These are phyloP conservation scores for Melanopsichium pennsylvanicum DNA, from an alignment of 1,284 basidiomycete species.

Conservation along the genomic window DNA sequence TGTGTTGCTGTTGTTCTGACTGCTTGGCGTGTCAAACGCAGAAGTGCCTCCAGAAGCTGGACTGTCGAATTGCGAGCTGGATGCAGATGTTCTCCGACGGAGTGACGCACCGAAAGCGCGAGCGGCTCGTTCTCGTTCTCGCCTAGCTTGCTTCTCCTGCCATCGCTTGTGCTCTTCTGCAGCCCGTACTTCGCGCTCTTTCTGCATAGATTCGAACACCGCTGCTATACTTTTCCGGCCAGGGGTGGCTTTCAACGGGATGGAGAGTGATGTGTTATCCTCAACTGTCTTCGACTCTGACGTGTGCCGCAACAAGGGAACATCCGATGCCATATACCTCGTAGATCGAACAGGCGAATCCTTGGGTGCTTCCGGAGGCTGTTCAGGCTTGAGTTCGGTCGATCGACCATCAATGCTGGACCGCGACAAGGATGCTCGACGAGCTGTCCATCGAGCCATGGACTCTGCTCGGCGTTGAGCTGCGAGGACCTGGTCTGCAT, in stretches of 20 bases:
- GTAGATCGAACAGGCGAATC: too few relatives aligned
- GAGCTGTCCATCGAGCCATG: constrained; percentile 36
- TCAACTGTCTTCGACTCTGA: neutral
- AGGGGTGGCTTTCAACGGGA: constrained; percentile 17
- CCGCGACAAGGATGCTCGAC: constrained; percentile 7
- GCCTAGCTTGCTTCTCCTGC: constrained; percentile 33
- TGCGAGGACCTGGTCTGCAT: constrained; percentile 14
- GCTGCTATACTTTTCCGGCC: constrained; percentile 44
- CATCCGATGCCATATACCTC: constrained; percentile 12
- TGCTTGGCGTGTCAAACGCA: constrained; percentile 4
- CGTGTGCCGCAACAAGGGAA: constrained; percentile 2
- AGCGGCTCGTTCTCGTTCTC: constrained; percentile 43
- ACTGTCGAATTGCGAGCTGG: constrained; percentile 18
- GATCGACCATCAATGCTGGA: neutral
- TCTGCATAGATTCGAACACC: constrained; percentile 45
- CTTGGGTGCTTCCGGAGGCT: neutral
- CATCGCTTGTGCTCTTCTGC: constrained; percentile 32
- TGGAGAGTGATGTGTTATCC: neutral
- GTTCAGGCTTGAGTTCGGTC: neutral
- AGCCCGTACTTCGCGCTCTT: constrained; percentile 30
- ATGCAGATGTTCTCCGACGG: constrained; percentile 9
- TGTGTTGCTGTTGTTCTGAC: neutral
- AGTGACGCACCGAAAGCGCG: constrained; percentile 18
- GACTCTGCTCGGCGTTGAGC: constrained; percentile 26
- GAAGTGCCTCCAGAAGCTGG: constrained; percentile 1